phyloP scores from a whole-genome alignment of 495 filamentous ascomycete species.

The Penicillium pancosmium region DNA sequence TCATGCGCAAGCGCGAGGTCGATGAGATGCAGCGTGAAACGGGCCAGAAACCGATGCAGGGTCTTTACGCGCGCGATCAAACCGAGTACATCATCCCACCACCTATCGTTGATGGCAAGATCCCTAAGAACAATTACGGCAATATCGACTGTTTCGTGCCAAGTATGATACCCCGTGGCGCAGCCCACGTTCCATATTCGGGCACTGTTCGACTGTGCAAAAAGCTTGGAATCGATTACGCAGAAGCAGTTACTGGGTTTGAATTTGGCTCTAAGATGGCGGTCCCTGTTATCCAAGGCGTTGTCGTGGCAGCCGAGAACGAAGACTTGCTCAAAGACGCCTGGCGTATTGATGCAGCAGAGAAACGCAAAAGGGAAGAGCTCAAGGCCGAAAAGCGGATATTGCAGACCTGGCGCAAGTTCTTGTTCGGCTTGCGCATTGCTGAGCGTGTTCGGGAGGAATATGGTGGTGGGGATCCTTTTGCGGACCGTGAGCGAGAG shows the following conservation, averaged over 20 bases:
- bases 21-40: conserved; percentile 77
- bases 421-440: conserved; percentile 82
- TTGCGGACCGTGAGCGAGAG: conserved; percentile 34
- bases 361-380: conserved; percentile 76
- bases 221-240: conserved; percentile 82
- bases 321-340: conserved; percentile 75
- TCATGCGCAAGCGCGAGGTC: conserved; percentile 85
- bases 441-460: conserved; percentile 76
- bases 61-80: conserved; percentile 81
- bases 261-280: conserved; percentile 94
- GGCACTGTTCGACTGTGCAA: conserved; percentile 80
- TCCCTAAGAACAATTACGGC: conserved; percentile 92
- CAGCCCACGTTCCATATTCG: conserved; percentile 78
- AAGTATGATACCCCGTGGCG: conserved; percentile 86
- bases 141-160: conserved; percentile 97
- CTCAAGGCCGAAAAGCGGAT: conserved; percentile 77
- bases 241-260: conserved; percentile 94
- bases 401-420: conserved; percentile 80
- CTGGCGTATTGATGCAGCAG: conserved; percentile 78
- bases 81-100: conserved; percentile 90
- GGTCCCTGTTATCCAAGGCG: conserved; percentile 86
- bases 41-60: conserved; percentile 83
- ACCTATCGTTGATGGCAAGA: conserved; percentile 80
- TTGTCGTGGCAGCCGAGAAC: conserved; percentile 83
- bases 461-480: conserved; percentile 64